Evolutionary conservation across 2,329 filamentous ascomycete genomes (phyloP).

Genomic region (Aspergillus sp.): DNA sequence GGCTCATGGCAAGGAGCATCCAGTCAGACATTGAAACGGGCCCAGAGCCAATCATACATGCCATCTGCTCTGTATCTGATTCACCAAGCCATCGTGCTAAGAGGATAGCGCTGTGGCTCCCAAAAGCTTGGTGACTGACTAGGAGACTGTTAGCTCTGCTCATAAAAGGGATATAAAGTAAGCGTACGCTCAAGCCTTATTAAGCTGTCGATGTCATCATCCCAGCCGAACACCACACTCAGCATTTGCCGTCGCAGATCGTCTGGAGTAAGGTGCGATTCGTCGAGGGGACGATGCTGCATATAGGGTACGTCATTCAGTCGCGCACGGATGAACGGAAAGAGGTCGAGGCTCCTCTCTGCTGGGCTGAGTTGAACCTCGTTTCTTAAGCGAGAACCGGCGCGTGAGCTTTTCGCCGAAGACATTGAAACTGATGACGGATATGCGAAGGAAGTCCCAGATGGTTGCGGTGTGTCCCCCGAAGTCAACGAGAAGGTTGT

Average conservation of each 20-base stretch:
- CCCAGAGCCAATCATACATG: slow-evolving; percentile 62
- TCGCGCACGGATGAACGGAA: slow-evolving; percentile 73
- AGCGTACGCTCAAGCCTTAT: slow-evolving; percentile 67
- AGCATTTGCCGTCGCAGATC: slow-evolving; percentile 86
- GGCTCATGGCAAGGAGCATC: slow-evolving; percentile 89
- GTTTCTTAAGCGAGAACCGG: slow-evolving; percentile 63
- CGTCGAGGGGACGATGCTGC: slow-evolving; percentile 51
- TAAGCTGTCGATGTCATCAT: slow-evolving; percentile 69
- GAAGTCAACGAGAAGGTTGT: slow-evolving; percentile 39
- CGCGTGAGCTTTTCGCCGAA: slow-evolving; percentile 33
- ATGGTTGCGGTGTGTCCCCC: slow-evolving; percentile 27
- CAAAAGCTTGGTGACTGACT: slow-evolving; percentile 60
- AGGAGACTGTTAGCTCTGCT: slow-evolving; percentile 6
- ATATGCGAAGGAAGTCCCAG: slow-evolving; percentile 35
- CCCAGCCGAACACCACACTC: slow-evolving; percentile 89
- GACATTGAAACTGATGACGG: slow-evolving; percentile 39
- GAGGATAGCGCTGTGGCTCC: slow-evolving; percentile 70
- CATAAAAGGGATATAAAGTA: background rate
- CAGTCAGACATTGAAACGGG: slow-evolving; percentile 92
- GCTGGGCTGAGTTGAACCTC: slow-evolving; percentile 72
- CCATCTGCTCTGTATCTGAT: slow-evolving; percentile 69
- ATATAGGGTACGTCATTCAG: slow-evolving; percentile 76
- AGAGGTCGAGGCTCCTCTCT: slow-evolving; percentile 66
- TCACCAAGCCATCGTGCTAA: slow-evolving; percentile 90
- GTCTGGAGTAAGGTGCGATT: slow-evolving; percentile 56